Evolutionary conservation across 805 yeast species (phyloP).

Genomic region (Teunomyces lycoperdinae): DNA sequence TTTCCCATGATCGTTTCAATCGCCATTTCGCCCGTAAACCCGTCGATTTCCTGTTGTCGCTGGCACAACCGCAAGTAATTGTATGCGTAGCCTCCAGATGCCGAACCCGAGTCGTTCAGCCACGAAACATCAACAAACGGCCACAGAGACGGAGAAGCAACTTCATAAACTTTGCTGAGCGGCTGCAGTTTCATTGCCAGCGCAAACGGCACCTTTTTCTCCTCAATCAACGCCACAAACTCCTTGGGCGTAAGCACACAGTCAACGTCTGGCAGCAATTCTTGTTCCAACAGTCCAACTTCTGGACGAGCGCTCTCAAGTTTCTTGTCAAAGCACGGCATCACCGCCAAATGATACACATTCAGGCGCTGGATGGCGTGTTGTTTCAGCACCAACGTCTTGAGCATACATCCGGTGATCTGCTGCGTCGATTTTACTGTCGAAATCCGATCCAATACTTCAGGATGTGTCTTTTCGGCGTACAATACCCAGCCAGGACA

Average conservation of each 20-base stretch:
- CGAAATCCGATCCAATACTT: slow-evolving; percentile 67
- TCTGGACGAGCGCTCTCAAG: slow-evolving; percentile 90
- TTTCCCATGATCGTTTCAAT: slow-evolving; percentile 56
- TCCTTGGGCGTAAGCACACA: slow-evolving; percentile 94
- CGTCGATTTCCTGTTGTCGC: slow-evolving; percentile 16
- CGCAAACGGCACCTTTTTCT: slow-evolving; percentile 14
- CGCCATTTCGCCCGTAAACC: slow-evolving; percentile 17
- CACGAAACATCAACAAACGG: slow-evolving; percentile 59
- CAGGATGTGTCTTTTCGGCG: slow-evolving; percentile 93
- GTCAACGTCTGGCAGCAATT: slow-evolving; percentile 64
- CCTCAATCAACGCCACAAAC: slow-evolving; percentile 66
- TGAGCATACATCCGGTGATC: slow-evolving; percentile 78
- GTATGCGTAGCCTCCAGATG: slow-evolving; percentile 87
- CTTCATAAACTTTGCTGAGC: slow-evolving; percentile 20
- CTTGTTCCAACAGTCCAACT: slow-evolving; percentile 19
- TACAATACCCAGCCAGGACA: slow-evolving; percentile 98
- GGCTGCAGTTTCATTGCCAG: not conserved
- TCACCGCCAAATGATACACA: slow-evolving; percentile 78
- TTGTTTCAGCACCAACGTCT: slow-evolving; percentile 43
- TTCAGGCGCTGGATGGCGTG: slow-evolving; percentile 28
- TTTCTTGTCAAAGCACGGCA: slow-evolving; percentile 98
- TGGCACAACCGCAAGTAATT: slow-evolving; percentile 54
- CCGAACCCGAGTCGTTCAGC: slow-evolving; percentile 73
- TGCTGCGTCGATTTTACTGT: slow-evolving; percentile 89
- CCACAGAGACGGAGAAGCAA: slow-evolving; percentile 59